Evolutionary conservation across 768 basidiomycete species (phyloP), one percentile per base, ranked within the genome.

Genomic region (Galerina sulciceps): DNA sequence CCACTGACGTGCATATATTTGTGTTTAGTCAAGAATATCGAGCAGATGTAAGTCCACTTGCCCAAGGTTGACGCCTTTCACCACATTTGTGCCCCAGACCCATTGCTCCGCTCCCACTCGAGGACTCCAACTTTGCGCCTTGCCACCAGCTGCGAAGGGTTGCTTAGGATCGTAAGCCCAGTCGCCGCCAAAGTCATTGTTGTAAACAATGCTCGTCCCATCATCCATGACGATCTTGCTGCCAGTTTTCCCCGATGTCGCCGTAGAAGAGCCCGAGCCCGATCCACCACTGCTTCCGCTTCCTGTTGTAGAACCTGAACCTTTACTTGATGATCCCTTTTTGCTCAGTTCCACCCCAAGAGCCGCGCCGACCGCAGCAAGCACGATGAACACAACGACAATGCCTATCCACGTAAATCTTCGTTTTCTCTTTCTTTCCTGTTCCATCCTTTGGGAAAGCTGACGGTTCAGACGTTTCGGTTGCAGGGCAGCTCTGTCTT

Each of bases 191-290:
- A 91, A 91, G 8, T 79, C 52, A 69, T 95, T 97, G 42, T 70
- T 68, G 73, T 97, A 98, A 1, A 80, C 88, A 76, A 94, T 91
- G 2, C 81, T 89, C 4, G 85, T 80, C 10, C 94, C 94, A 67
- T 94, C 87, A 2, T 87, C 91, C 66, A 82, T 80, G 2, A 81
- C 87, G 43, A 94, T 76, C 13, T 76, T 74, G 55, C 84, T 89
- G 11, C 93, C 94, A 57, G 85, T 79, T 18, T 76, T 81, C 15
- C 94, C 94, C 4, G 80, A 76, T 10, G 75, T 79, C 11, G 57
- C 62, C 14, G 53, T 52, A 0, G 44, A 23, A 15, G 35, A 60
- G 9, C 53, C 41, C 9, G 58, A 47, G 17, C 59, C 56, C 34
- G 59, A 55, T 5, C 45, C 57, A 60, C 38, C 44, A 26, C 42